Conservation (phyloP, 108 stramenopile species). For the Cyclostephanos tholiformis region DNA sequence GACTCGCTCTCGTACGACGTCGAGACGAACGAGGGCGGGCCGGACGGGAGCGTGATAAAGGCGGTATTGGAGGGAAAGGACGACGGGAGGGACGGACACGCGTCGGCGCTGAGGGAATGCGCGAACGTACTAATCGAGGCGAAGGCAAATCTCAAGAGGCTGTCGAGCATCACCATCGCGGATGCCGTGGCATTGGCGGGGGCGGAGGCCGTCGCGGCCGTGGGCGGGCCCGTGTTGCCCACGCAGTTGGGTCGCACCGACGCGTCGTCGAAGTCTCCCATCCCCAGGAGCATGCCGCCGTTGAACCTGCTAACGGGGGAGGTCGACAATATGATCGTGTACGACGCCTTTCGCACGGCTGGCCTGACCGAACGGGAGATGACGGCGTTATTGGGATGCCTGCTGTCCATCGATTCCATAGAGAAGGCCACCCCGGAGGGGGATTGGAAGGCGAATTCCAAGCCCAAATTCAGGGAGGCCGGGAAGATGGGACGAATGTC, state of each 20-base stretch:
- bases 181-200: constrained; percentile 84
- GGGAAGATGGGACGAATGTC: constrained; percentile 89
- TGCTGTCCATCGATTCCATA: constrained; percentile 71
- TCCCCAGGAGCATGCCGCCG: constrained; percentile 49
- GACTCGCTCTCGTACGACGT: constrained; percentile 75
- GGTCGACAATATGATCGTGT: constrained; percentile 44
- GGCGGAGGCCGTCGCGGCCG: constrained; percentile 75
- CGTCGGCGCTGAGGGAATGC: constrained; percentile 57
- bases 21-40: constrained; percentile 66
- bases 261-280: constrained; percentile 32
- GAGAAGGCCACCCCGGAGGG: constrained; percentile 72
- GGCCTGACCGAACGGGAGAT: constrained; percentile 89
- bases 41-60: constrained; percentile 73
- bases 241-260: constrained; percentile 82
- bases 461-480: constrained; percentile 79
- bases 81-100: constrained; percentile 48
- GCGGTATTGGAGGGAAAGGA: constrained; percentile 63
- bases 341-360: constrained; percentile 56
- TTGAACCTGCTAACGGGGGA: constrained; percentile 72
- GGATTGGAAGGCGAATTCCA: constrained; percentile 71
- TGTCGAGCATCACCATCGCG: constrained; percentile 77
- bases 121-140: constrained; percentile 60
- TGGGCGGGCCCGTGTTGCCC: constrained; percentile 79
- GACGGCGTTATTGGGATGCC: constrained; percentile 77
- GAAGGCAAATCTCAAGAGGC: constrained; percentile 68